phyloP scores from a whole-genome alignment of 352 stramenopile genomes.

The Pythium vanterpoolii region DNA sequence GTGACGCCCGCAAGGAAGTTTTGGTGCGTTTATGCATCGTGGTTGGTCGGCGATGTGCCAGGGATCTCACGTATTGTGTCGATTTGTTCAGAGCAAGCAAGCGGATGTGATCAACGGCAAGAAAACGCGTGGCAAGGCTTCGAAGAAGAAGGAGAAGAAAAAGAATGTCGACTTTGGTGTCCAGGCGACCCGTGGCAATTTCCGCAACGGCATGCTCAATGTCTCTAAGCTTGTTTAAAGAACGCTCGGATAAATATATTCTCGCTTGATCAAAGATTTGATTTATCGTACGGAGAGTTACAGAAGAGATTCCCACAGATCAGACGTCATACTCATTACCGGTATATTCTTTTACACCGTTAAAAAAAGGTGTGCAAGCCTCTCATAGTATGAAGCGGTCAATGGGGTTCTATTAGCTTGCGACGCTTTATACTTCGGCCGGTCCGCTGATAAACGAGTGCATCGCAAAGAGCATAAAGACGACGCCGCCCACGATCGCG shows the following conservation, averaged over 20 bases:
- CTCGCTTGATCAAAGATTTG: neutral
- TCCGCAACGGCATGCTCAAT: conserved; percentile 74
- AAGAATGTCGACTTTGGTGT: conserved; percentile 75
- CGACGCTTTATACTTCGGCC: conserved; percentile 13
- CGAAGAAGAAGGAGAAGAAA: conserved; percentile 47
- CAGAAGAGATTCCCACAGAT: too few relatives aligned
- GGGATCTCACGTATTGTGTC: neutral
- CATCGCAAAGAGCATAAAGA: conserved; percentile 97
- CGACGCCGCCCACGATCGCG: conserved; percentile 90
- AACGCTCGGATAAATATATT: neutral
- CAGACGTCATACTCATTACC: too few relatives aligned
- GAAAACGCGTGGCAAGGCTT: conserved; percentile 40
- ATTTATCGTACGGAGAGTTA: too few relatives aligned
- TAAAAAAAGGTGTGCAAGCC: neutral
- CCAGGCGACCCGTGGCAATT: conserved; percentile 67
- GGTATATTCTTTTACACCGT: too few relatives aligned
- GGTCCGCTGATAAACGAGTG: conserved; percentile 93
- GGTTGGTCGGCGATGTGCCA: neutral
- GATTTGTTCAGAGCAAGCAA: conserved; percentile 43
- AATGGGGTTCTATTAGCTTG: neutral
- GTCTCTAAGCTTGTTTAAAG: conserved; percentile 32
- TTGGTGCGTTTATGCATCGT: conserved; percentile 31
- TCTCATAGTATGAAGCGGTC: neutral
- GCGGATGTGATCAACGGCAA: conserved; percentile 72
- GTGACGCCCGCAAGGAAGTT: conserved; percentile 53